Evolutionary conservation across 2,329 filamentous ascomycete species (phyloP), one percentile per base, ranked within the genome.

Genomic region (Pseudogymnoascus pannorum): DNA sequence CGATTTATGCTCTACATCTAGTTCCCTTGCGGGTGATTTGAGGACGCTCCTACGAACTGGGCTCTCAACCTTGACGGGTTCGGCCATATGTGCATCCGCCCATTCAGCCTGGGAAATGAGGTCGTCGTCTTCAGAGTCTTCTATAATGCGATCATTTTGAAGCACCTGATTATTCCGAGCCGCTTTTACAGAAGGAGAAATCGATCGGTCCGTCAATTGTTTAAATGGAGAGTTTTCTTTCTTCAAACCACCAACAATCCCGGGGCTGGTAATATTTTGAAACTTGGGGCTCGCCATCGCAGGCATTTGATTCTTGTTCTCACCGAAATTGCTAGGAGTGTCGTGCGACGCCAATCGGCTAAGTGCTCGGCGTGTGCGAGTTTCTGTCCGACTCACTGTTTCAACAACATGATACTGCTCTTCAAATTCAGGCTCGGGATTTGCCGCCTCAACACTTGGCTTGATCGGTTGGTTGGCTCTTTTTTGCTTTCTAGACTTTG

Each of bases 351-450:
- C 61, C 18, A 65, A 61, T 22, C 64, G 64, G 59, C 67, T 71
- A n/a, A 67, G 61, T 40, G 63, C 66, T 40, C 65, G 70, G n/a
- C 68, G 61, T 35, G 65, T 68, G 5, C 61, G 62, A 59, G 68
- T 70, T 54, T 70, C 68, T 4, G 63, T 57, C 61, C 61, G 62
- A 42, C 64, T 68, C 26, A 68, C 63, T 11, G 66, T 70, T 60
- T 71, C 66, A 4, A 65, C 70, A 26, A 68, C 64, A 18, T 66
- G 60, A 51, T 62, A 64, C 35, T 61, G 16, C 22, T 42, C 61
- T 20, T 62, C 58, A 42, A 18, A 60, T 24, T 57, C 54, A 59
- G 58, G 20, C 14, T 57, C 40, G 5, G 35, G 8, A 14, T 29
- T 35, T 26, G 5, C 14, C 22, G 31, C 31, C 11, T 61, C 61